phyloP scores from a whole-genome alignment of 2,329 filamentous ascomycete genomes.

The Colletotrichum nymphaeae region DNA sequence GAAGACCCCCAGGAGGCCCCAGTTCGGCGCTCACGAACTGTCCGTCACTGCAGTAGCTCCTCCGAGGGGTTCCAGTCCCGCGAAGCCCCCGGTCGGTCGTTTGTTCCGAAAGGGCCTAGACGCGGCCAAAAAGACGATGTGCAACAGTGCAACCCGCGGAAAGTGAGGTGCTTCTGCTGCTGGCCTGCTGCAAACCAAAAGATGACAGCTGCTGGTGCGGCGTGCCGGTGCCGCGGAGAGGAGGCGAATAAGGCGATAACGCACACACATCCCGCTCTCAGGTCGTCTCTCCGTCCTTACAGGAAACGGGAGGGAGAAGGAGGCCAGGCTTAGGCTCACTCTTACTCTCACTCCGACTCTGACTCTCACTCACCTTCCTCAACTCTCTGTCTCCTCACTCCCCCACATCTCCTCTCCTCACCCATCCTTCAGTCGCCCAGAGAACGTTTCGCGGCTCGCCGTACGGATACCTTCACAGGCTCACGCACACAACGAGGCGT shows the following conservation, averaged over 20 bases:
- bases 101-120: slow-evolving; percentile 18
- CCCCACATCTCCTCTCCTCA: not conserved
- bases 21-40: not conserved
- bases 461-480: not conserved
- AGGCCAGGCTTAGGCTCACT: too few species aligned
- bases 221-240: not conserved
- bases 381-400: not conserved
- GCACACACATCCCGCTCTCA: not conserved
- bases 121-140: not conserved
- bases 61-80: slow-evolving; percentile 8
- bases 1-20: not conserved
- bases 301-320: too few species aligned
- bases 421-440: not conserved
- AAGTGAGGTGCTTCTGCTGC: not conserved
- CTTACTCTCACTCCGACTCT: too few species aligned
- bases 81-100: slow-evolving; percentile 14
- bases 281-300: not conserved
- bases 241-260: not conserved
- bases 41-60: not conserved
- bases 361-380: not conserved
- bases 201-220: not conserved
- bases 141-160: not conserved
- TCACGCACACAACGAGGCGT: not conserved
- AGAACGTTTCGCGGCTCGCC: not conserved
- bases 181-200: not conserved